Evolutionary conservation across 2,329 filamentous ascomycete species (phyloP).

Genomic region (Sclerotinia nivalis): DNA sequence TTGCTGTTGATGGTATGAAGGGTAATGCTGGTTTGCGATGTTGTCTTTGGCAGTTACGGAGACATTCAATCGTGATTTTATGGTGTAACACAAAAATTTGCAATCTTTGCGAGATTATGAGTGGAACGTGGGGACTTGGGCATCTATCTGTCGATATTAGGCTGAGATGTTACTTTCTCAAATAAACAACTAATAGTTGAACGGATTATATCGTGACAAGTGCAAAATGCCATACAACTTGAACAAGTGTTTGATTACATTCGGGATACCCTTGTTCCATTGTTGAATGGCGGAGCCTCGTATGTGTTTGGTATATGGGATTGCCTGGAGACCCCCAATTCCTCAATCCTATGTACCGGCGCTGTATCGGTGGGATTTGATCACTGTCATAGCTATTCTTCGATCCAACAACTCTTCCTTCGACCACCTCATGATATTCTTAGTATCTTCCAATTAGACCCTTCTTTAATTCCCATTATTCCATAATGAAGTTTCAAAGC

Average conservation of each 20-base stretch:
- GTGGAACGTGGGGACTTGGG: not conserved
- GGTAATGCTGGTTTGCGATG: not conserved
- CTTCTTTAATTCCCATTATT: not conserved
- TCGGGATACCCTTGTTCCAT: not conserved
- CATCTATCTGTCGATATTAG: not conserved
- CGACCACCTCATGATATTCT: not conserved
- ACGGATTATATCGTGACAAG: not conserved
- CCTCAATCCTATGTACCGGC: not conserved
- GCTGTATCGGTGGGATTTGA: not conserved
- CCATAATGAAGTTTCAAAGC: not conserved
- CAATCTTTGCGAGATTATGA: not conserved
- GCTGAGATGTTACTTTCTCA: not conserved
- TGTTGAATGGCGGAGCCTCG: not conserved
- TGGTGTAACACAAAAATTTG: not conserved
- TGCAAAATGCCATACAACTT: not conserved
- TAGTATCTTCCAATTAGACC: not conserved
- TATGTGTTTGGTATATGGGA: not conserved
- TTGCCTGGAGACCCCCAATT: not conserved
- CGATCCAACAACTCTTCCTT: not conserved
- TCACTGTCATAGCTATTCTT: not conserved
- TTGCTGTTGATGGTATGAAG: not conserved
- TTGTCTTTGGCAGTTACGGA: too few relatives aligned
- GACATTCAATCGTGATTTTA: not conserved
- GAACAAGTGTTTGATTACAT: not conserved
- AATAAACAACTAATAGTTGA: not conserved